These are phyloP conservation scores for Metarhizium sp. DNA, from an alignment of 2,329 filamentous ascomycete genomes.

Conservation along the genomic window DNA sequence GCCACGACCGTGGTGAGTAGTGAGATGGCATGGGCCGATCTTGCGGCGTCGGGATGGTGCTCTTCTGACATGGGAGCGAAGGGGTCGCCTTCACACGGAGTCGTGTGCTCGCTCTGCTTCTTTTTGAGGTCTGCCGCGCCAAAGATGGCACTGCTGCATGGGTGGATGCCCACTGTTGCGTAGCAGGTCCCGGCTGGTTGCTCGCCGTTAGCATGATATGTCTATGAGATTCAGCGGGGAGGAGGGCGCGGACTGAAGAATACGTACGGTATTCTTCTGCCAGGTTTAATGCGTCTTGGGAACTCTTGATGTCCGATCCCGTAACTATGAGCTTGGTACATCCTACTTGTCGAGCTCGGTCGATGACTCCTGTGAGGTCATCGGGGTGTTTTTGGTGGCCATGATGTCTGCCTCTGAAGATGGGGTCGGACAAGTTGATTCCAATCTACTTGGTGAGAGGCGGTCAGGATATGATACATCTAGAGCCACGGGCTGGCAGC, in stretches of 20 bases:
- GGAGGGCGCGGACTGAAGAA: neutral
- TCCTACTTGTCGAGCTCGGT: conserved; percentile 66
- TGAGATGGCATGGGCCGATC: conserved; percentile 40
- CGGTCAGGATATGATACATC: conserved; percentile 2
- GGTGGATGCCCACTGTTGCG: conserved; percentile 87
- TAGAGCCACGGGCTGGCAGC: conserved; percentile 1
- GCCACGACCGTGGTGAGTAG: conserved; percentile 57
- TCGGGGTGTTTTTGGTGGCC: conserved; percentile 66
- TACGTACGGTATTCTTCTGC: conserved; percentile 63
- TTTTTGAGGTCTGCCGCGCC: conserved; percentile 42
- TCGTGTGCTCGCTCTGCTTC: conserved; percentile 28
- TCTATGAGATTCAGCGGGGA: conserved; percentile 4
- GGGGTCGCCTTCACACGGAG: conserved; percentile 45
- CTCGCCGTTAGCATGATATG: neutral
- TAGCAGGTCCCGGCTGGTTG: conserved; percentile 67
- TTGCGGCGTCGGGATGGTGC: conserved; percentile 31
- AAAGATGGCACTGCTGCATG: conserved; percentile 77
- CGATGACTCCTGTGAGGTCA: conserved; percentile 68
- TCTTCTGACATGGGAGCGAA: conserved; percentile 39
- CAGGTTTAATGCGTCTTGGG: conserved; percentile 62
- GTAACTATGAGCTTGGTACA: conserved; percentile 90
- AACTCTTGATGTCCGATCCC: conserved; percentile 76
- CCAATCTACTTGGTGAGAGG: conserved; percentile 52
- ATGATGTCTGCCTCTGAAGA: conserved; percentile 78
- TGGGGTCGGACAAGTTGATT: conserved; percentile 90